Base-by-base conservation (phyloP, 2,329 filamentous ascomycete species). In the Bipolaris zeicola region DNA sequence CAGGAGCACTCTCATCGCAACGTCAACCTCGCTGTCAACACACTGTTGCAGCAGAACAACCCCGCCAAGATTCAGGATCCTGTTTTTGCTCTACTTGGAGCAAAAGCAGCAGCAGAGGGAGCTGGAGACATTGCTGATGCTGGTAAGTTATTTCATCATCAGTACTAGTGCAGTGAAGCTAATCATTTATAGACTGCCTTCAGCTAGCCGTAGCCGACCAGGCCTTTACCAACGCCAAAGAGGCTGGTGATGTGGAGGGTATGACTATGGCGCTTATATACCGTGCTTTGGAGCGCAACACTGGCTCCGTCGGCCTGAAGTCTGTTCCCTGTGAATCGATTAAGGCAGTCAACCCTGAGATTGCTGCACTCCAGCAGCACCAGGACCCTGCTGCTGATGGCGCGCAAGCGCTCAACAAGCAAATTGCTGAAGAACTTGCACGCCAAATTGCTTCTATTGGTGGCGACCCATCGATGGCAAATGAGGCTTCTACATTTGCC, bases 361-460 rank as follows among this genome's bases (percentile, higher is more conserved):
- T 90, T 66, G 83, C 80, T 26, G 85, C 85, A 41, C 71, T 90
- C 57, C 76, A 79, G 51, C 86, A 88, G 75, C 87, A 89, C 75
- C 87, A 90, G 61, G 87, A 90, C 70, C 86, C 87, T 26, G 87
- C 87, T 18, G 84, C 84, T 0, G 69, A 79, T 3, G 82, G 81
- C 39, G 84, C 86, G 11, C 80, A 81, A 13, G 81, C 71, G 1
- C 76, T 79, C 45, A 89, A 89, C 79, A 88, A 87, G 77, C 77
- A 79, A 34, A 83, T 89, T 62, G 81, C 84, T 44, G 78, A 87
- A 6, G 81, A 80, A 42, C 77, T 89, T 3, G 87, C 87, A 16
- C 75, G 78, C 50, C 84, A 89, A 75, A 83, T 89, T 49, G 80
- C 81, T 18, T 76, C 79, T 4, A 79, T 89, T 60, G 87, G 87